phyloP scores from a whole-genome alignment of 2,329 filamentous ascomycete genomes.

The Stachybotrys echinatus region DNA sequence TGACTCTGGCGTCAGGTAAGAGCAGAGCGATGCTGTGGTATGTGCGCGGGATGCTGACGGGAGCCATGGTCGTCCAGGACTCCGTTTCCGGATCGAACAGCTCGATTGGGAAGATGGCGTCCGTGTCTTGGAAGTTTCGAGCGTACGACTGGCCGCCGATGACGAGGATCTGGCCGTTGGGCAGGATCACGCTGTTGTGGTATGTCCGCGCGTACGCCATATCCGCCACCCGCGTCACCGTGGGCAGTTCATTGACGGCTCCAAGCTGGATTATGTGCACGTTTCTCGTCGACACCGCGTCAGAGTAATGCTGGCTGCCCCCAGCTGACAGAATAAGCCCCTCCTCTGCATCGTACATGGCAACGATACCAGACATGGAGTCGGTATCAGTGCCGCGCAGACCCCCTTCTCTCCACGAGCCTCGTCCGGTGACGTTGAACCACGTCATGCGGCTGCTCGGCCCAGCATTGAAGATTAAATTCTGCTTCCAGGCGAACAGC shows the following conservation, averaged over 20 bases:
- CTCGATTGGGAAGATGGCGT: background rate
- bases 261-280: slow-evolving; percentile 46
- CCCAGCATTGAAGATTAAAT: slow-evolving; percentile 46
- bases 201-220: slow-evolving; percentile 36
- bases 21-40: slow-evolving; percentile 1
- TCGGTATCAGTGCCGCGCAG: slow-evolving; percentile 30
- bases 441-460: slow-evolving; percentile 49
- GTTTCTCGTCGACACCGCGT: slow-evolving; percentile 32
- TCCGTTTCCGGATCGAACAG: background rate
- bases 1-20: slow-evolving; percentile 1
- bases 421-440: slow-evolving; percentile 33
- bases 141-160: slow-evolving; percentile 29
- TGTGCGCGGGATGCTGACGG: background rate
- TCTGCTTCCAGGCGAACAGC: slow-evolving; percentile 34
- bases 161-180: slow-evolving; percentile 41
- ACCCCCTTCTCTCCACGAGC: slow-evolving; percentile 34
- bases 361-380: slow-evolving; percentile 50
- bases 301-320: slow-evolving; percentile 40
- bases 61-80: background rate
- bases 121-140: background rate
- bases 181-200: slow-evolving; percentile 41
- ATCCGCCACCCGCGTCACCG: background rate
- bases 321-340: slow-evolving; percentile 52
- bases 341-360: slow-evolving; percentile 54
- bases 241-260: slow-evolving; percentile 1